Base-by-base conservation (phyloP, 2,329 filamentous ascomycete genomes). In the Aspergillus ochraceoroseus region DNA sequence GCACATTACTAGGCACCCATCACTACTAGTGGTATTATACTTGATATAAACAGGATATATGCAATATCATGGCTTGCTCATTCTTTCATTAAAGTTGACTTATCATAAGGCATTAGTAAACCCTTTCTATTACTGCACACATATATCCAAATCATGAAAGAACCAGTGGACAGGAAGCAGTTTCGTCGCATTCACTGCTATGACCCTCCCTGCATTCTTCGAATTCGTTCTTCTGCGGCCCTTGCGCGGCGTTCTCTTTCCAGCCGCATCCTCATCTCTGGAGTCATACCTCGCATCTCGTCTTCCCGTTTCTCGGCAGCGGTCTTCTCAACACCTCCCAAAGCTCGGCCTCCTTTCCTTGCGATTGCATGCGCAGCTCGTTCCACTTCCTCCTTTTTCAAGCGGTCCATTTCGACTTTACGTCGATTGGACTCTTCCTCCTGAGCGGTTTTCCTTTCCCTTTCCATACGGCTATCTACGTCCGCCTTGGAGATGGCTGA, bases 221-320 rank as follows among this genome's bases (percentile, higher is more conserved):
- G 80, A 44, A 95, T 74, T 58, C 90, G 79, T 69, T 90, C 89
- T 66, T 96, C 92, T 0, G 89, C 90, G 6, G 92, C 92, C 55
- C 90, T 79, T 3, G 92, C 92, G 57, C 90, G 82, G 54, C 88
- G 74, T 67, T 98, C 92, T 53, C 92, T 74, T 63, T 96, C 92
- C 38, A 96, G 65, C 60, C 77, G 80, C 76, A 82, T 78, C 61
- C 81, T 79, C 78, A 92, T 89, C 67, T 96, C 90, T 0, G 87
- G 82, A 28, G 86, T 94, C 69, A 96, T 72, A 0, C 90, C 89
- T 48, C 87, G 79, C 33, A 77, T 76, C 63, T 95, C 88, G 58
- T 94, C 87, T 58, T 90, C 85, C 48, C 88, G 76, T 58, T 77
- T 80, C 62, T 95, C 87, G 54, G 88, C 79, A 0, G 83, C 83